Evolutionary conservation across 2,329 filamentous ascomycete genomes (phyloP).

Genomic region (Hypocrella siamensis): DNA sequence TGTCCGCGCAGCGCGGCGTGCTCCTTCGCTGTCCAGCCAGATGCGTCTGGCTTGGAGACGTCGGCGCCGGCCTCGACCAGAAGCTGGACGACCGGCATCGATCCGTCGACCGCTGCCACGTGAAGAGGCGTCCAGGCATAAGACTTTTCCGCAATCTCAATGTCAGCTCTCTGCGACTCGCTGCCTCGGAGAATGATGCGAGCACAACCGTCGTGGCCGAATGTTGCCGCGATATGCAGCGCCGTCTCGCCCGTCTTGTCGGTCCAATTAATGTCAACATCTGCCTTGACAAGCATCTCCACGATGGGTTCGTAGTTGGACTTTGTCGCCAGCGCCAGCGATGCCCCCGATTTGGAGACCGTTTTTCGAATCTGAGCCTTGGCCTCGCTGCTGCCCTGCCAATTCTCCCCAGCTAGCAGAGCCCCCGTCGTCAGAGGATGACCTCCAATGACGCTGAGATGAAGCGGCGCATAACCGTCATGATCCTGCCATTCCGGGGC

Average conservation of each 20-base stretch:
- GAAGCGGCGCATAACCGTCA: slow-evolving; percentile 80
- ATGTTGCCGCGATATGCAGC: slow-evolving; percentile 78
- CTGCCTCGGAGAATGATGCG: slow-evolving; percentile 58
- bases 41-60: slow-evolving; percentile 59
- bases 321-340: slow-evolving; percentile 75
- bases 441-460: slow-evolving; percentile 82
- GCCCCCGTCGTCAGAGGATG: slow-evolving; percentile 74
- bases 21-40: slow-evolving; percentile 87
- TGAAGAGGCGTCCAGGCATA: slow-evolving; percentile 96
- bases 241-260: slow-evolving; percentile 84
- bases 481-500: slow-evolving; percentile 79
- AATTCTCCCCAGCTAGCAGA: slow-evolving; percentile 67
- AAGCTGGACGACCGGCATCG: slow-evolving; percentile 57
- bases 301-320: slow-evolving; percentile 77
- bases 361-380: slow-evolving; percentile 51
- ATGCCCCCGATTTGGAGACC: slow-evolving; percentile 72
- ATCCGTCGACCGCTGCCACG: slow-evolving; percentile 80
- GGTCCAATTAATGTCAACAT: slow-evolving; percentile 85
- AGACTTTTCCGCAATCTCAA: slow-evolving; percentile 65
- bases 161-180: slow-evolving; percentile 52
- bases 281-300: slow-evolving; percentile 72
- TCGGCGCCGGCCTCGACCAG: slow-evolving; percentile 68
- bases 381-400: slow-evolving; percentile 46
- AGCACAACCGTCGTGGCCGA: slow-evolving; percentile 71
- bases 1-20: slow-evolving; percentile 86